Evolutionary conservation across 805 yeast genomes (phyloP).

Genomic region (Candida ficus): DNA sequence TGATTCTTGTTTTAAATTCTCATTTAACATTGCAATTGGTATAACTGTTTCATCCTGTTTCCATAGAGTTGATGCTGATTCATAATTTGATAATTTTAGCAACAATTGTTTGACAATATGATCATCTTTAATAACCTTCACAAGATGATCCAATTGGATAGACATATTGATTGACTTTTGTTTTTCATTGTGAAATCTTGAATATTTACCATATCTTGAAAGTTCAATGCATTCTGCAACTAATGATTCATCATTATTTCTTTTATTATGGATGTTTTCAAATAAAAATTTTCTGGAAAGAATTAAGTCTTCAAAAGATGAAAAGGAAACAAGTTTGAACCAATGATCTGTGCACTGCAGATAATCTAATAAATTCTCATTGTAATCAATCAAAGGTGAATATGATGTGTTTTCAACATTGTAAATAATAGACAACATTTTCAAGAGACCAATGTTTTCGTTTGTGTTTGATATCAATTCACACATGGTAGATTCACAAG

Average conservation of each 20-base stretch:
- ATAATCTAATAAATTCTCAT: constrained; percentile 3
- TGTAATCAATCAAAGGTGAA: neutral
- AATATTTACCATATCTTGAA: constrained; percentile 35
- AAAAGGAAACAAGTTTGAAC: constrained; percentile 33
- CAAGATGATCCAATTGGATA: constrained; percentile 37
- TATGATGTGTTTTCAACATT: constrained; percentile 11
- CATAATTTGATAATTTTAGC: constrained; percentile 26
- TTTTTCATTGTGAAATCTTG: constrained; percentile 32
- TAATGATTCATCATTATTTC: constrained; percentile 13
- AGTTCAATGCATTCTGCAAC: constrained; percentile 33
- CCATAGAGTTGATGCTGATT: constrained; percentile 64
- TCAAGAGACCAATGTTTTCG: constrained; percentile 2
- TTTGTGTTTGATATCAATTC: neutral
- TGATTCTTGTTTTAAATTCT: constrained; percentile 11
- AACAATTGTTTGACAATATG: neutral
- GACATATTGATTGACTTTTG: constrained; percentile 52
- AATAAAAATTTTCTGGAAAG: constrained; percentile 36
- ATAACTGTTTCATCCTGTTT: constrained; percentile 47
- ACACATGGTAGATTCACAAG: constrained; percentile 6
- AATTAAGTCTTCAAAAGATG: constrained; percentile 38
- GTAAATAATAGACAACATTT: constrained; percentile 10
- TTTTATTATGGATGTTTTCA: constrained; percentile 3
- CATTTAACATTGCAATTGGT: constrained; percentile 52
- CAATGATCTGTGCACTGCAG: constrained; percentile 25
- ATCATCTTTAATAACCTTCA: constrained; percentile 15